Evolutionary conservation across 805 yeast species (phyloP), one percentile per base, ranked within the genome.

Genomic region (Starmera pachycereana): DNA sequence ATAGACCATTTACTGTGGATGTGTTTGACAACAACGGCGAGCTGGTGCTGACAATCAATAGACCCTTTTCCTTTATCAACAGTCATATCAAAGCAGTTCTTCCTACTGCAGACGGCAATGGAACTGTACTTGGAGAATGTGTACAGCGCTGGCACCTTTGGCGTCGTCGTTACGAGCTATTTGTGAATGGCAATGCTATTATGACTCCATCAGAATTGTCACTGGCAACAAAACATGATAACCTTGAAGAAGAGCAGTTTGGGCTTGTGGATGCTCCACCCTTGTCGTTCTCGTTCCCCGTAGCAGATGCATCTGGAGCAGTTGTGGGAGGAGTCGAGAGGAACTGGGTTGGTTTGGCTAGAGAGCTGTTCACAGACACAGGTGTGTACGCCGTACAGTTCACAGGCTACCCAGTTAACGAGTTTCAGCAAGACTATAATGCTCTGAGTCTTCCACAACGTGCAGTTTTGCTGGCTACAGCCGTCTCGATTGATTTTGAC

Each of bases 141-240:
- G 76, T 83, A 6, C 98, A 92, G 60, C 79, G 82, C 47, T 92
- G 96, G 96, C 97, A 92, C 63, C 66, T 81, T 33, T 89, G 96
- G 96, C 72, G 97, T 56, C 69, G 98, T 42, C 64, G 81, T 37
- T 92, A 92, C 60, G 86, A 89, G 53, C 64, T 92, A 50, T 92
- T 85, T 22, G 27, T 22, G 56, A 66, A 72, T 47, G 57, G 68
- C 38, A 44, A 46, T 9, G 39, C 45, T 22, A 22, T 8, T 22
- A 8, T 6, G 27, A 22, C 27, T 22, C 7, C 27, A 22, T 22
- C 27, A 22, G 9, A 22, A 22, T 22, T 8, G 27, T 22, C 27
- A 22, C 7, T 22, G 27, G 6, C 27, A 22, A 5, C 27, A 22
- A 22, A 22, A 8, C 9, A 22, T 22, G 27, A 22, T 22, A 68